Evolutionary conservation across 2,329 filamentous ascomycete genomes (phyloP), one percentile per base, ranked within the genome.

Genomic region (Orbilia quercus): DNA sequence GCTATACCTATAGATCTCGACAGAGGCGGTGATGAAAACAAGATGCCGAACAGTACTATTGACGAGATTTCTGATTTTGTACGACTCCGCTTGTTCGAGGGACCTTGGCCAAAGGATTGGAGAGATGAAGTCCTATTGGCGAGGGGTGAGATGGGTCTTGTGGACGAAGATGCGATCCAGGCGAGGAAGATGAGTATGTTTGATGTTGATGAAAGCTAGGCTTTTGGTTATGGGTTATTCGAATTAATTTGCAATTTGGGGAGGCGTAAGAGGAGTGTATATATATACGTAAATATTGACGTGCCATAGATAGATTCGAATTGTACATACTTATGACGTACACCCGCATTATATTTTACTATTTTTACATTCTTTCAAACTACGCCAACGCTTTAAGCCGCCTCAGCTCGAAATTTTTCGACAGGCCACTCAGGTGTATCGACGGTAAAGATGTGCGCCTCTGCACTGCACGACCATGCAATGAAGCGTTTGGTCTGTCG

Each of bases 141-240:
- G 28, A 65, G 60, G 25, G 25, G 14, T 4, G 59, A 72, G 22
- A 72, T 72, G 67, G 53, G 67, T 2, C 34, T 65, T 12, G 25
- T 47, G n/a, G 59, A 72, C 11, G 67, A 72, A 36, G 59, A 65
- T 9, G 67, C 67, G 22, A 72, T 72, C 28, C 48, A 59, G 34
- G 23, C 47, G 12, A 59, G 67, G 16, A 72, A 65, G 60, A 44
- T 72, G 53, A 53, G 44, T 36, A 23, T 72, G 20, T 72, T 72
- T 36, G 58, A 72, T 54, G 14, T 47, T 5, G 64, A 62, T 42
- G 55, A 58, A n/a, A 22, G 2, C 40, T 38, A 12, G 9, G 9
- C 11, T 25, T 20, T 20, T 44, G 36, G 1, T 22, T 23, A 28
- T 51, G 4, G 28, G 12, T 34, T 14, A 28, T 28, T 22, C 4